phyloP scores from a whole-genome alignment of 1,139 yeast genomes.

The Pichia sp. region DNA sequence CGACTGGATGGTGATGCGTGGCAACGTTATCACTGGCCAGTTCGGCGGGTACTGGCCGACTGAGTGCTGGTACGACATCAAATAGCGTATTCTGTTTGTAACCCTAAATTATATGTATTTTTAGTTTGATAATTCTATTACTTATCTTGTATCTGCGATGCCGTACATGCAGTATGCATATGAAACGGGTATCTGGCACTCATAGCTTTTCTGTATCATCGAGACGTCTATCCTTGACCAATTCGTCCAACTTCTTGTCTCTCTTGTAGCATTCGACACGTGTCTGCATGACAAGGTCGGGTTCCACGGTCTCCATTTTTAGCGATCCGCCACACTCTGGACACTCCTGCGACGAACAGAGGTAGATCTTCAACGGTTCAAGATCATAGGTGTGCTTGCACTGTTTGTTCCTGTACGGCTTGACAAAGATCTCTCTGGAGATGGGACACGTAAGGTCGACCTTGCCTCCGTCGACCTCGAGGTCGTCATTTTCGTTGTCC shows the following conservation, averaged over 20 bases:
- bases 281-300: slow-evolving; percentile 48
- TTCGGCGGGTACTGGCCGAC: slow-evolving; percentile 48
- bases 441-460: slow-evolving; percentile 64
- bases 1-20: slow-evolving; percentile 52
- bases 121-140: not conserved
- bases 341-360: slow-evolving; percentile 35
- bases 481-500: slow-evolving; percentile 36
- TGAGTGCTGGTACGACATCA: slow-evolving; percentile 46
- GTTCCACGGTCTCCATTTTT: slow-evolving; percentile 34
- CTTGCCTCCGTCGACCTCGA: slow-evolving; percentile 64
- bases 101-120: not conserved
- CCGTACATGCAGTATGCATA: not conserved
- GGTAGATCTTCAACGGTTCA: slow-evolving; percentile 38
- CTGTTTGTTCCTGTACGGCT: slow-evolving; percentile 49
- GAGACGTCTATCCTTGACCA: slow-evolving; percentile 20
- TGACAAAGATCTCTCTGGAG: slow-evolving; percentile 45
- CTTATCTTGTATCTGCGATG: not conserved
- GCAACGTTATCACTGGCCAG: slow-evolving; percentile 39
- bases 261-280: slow-evolving; percentile 42
- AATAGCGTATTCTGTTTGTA: slow-evolving; percentile 1
- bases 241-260: slow-evolving; percentile 22
- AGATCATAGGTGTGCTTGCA: slow-evolving; percentile 65
- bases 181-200: not conserved
- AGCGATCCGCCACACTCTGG: slow-evolving; percentile 47
- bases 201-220: slow-evolving; percentile 25